Percentiles rank a stretch among this genome's conserved stretches.
phyloP scores from a whole-genome alignment of 2,329 filamentous ascomycete species.

The Drechslera avenae region DNA sequence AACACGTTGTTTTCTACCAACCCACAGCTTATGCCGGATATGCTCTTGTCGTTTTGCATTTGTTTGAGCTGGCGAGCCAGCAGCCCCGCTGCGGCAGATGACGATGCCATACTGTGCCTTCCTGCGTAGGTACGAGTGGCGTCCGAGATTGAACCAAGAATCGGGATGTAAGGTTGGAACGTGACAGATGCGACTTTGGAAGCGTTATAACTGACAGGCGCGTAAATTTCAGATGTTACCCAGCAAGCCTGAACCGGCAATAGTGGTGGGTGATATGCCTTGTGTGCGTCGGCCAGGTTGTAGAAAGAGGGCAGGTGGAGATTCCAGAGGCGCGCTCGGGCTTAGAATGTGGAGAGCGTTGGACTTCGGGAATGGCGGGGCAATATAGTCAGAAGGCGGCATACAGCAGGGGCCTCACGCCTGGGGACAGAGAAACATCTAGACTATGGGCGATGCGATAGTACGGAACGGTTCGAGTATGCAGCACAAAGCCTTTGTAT shows the following conservation, averaged over 20 bases:
- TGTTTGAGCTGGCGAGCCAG: constrained; percentile 87
- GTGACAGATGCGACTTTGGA: neutral
- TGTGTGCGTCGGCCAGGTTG: neutral
- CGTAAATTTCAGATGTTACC: neutral
- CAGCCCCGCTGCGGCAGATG: constrained; percentile 69
- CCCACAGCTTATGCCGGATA: constrained; percentile 92
- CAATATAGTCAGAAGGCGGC: constrained; percentile 26
- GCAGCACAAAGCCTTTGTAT: constrained; percentile 9
- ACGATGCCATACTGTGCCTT: constrained; percentile 38
- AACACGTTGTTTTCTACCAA: constrained; percentile 87
- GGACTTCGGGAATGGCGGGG: constrained; percentile 21
- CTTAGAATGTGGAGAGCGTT: constrained; percentile 17
- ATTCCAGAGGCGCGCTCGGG: constrained; percentile 20
- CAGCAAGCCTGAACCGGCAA: neutral
- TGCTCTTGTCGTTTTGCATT: constrained; percentile 89
- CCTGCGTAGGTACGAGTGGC: constrained; percentile 8
- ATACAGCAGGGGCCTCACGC: neutral
- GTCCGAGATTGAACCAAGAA: constrained; percentile 12
- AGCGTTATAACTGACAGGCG: neutral
- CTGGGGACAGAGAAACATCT: neutral
- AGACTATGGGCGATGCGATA: too few relatives aligned
- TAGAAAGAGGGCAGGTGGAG: constrained; percentile 12
- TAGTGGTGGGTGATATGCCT: neutral
- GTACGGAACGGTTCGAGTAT: constrained; percentile 6
- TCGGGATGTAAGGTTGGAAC: constrained; percentile 3